These are phyloP conservation scores for Sphaerosporella brunnea DNA, from an alignment of 495 filamentous ascomycete species.

Conservation along the genomic window DNA sequence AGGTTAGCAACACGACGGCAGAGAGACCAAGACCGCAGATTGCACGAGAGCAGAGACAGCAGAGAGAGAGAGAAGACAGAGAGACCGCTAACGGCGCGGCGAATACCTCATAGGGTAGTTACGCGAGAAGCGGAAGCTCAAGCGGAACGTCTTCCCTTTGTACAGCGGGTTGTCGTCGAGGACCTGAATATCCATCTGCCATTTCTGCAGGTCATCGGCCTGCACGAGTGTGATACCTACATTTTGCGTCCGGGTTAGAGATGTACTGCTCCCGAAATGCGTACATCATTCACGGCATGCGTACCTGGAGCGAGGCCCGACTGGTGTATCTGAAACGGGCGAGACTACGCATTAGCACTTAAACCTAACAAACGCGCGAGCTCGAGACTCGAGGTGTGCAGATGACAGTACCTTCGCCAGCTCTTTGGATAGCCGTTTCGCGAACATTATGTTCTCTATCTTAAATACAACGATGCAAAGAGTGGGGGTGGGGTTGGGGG, in stretches of 20 bases:
- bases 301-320: background rate
- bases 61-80: background rate
- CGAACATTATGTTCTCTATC: background rate
- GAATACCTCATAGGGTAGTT: conserved; percentile 70
- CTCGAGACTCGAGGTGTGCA: background rate
- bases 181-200: conserved; percentile 83
- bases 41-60: too few species aligned
- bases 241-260: background rate
- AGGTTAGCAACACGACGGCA: too few species aligned
- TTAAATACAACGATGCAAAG: too few species aligned
- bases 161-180: conserved; percentile 88
- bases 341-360: background rate
- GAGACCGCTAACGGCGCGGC: background rate
- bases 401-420: conserved; percentile 1
- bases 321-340: conserved; percentile 1
- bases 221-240: conserved; percentile 61
- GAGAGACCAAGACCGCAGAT: too few species aligned
- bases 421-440: conserved; percentile 2
- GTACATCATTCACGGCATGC: too few species aligned
- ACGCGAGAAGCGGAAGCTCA: conserved; percentile 68
- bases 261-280: background rate
- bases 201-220: conserved; percentile 69
- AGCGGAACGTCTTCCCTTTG: conserved; percentile 54
- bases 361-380: background rate
- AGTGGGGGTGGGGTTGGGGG: background rate